These are phyloP conservation scores for Vicia villosa DNA, from an alignment of 306 rosid genomes.

Conservation along the genomic window DNA sequence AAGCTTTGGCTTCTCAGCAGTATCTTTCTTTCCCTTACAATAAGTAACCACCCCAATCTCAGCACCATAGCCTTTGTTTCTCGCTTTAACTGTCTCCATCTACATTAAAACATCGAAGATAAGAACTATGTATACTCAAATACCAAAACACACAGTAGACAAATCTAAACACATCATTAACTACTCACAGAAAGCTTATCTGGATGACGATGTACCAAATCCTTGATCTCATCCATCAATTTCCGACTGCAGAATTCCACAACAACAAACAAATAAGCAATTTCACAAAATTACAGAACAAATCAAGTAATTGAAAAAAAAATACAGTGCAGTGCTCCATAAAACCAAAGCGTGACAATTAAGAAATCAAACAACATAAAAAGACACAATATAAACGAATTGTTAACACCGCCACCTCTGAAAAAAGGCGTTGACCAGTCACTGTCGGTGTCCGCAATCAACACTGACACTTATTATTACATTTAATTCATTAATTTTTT, in stretches of 20 bases:
- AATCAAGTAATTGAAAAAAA: not conserved
- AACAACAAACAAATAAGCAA: slow-evolving; percentile 31
- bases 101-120: slow-evolving; percentile 40
- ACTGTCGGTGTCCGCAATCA: too few relatives aligned
- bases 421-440: too few relatives aligned
- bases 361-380: not conserved
- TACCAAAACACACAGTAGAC: slow-evolving; percentile 7
- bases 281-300: not conserved
- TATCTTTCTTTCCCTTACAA: slow-evolving; percentile 55
- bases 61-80: slow-evolving; percentile 77
- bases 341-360: not conserved
- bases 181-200: slow-evolving; percentile 71
- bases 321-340: not conserved
- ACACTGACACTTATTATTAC: too few relatives aligned
- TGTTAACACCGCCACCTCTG: too few relatives aligned
- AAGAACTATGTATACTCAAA: slow-evolving; percentile 35
- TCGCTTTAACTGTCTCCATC: slow-evolving; percentile 70
- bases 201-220: slow-evolving; percentile 82
- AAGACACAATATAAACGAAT: not conserved
- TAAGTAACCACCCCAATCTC: slow-evolving; percentile 77
- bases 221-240: slow-evolving; percentile 77
- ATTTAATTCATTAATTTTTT: too few relatives aligned
- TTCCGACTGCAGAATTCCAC: slow-evolving; percentile 62
- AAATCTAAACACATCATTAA: slow-evolving; percentile 29
- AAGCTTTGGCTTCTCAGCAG: slow-evolving; percentile 59